These are phyloP conservation scores for Cylindrotheca fusiformis DNA, from an alignment of 108 stramenopile species.

Conservation along the genomic window DNA sequence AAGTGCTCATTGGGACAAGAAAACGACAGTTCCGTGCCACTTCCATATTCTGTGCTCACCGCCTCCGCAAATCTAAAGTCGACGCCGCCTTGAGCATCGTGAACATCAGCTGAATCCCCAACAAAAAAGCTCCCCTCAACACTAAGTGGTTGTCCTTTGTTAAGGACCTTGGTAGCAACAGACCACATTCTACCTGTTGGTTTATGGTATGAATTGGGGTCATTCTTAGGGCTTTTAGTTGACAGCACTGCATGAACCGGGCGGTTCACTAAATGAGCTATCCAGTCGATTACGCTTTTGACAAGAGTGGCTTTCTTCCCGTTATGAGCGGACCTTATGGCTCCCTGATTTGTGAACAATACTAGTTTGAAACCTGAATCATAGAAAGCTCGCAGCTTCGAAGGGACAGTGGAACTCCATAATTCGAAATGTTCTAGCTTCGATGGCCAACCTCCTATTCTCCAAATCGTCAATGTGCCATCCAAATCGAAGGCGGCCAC, in stretches of 20 bases:
- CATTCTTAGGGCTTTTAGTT: slow-evolving; percentile 43
- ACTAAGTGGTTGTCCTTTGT: background rate
- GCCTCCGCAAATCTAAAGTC: slow-evolving; percentile 64
- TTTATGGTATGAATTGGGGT: slow-evolving; percentile 65
- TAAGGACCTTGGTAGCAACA: slow-evolving; percentile 11
- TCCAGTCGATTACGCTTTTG: slow-evolving; percentile 67
- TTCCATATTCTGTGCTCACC: slow-evolving; percentile 34
- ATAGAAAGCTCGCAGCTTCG: slow-evolving; percentile 46
- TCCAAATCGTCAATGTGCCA: slow-evolving; percentile 68
- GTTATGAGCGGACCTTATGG: slow-evolving; percentile 51
- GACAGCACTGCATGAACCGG: slow-evolving; percentile 60
- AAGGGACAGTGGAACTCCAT: slow-evolving; percentile 52
- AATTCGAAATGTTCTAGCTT: slow-evolving; percentile 66
- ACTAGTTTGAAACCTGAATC: slow-evolving; percentile 62
- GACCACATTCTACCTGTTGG: slow-evolving; percentile 64
- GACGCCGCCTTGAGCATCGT: slow-evolving; percentile 68
- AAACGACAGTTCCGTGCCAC: slow-evolving; percentile 24
- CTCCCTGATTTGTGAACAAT: slow-evolving; percentile 80
- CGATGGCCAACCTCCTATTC: slow-evolving; percentile 49
- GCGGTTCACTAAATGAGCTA: slow-evolving; percentile 52
- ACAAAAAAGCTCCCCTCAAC: slow-evolving; percentile 61
- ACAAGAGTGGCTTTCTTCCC: slow-evolving; percentile 73
- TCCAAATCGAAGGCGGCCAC: slow-evolving; percentile 85
- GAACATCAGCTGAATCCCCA: slow-evolving; percentile 62
- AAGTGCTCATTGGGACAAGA: slow-evolving; percentile 62